Conservation (phyloP, 2,329 filamentous ascomycete species). For the Cladosporium colombiae region DNA sequence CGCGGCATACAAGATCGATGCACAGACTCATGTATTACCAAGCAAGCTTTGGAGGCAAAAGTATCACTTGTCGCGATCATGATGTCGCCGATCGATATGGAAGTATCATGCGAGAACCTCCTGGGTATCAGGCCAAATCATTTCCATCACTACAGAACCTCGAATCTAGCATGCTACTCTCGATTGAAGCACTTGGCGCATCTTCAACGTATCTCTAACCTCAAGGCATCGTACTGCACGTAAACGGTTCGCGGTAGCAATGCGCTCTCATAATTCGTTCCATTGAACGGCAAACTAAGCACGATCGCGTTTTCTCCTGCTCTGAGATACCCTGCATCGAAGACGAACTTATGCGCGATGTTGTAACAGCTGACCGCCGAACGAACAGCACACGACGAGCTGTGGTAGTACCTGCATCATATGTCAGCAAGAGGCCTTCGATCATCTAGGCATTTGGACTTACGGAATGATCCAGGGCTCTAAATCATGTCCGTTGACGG, state of each 20-base stretch:
- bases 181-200: not conserved
- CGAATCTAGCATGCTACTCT: not conserved
- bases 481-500: conserved; percentile 48
- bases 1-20: not conserved
- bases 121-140: not conserved
- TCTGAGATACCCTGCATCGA: conserved; percentile 52
- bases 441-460: conserved; percentile 25
- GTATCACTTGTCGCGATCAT: not conserved
- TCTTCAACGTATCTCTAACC: conserved; percentile 53
- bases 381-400: conserved; percentile 61
- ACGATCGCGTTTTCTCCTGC: conserved; percentile 58
- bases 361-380: conserved; percentile 64
- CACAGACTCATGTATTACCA: conserved; percentile 9
- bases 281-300: conserved; percentile 60
- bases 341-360: conserved; percentile 60
- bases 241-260: conserved; percentile 58
- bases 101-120: not conserved
- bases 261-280: conserved; percentile 60
- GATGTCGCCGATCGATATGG: not conserved
- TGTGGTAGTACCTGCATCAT: conserved; percentile 53
- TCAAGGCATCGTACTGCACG: conserved; percentile 66
- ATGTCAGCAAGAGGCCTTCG: conserved; percentile 10
- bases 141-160: not conserved
- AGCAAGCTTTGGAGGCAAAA: not conserved
- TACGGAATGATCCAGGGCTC: conserved; percentile 60